Percentiles rank a stretch among this genome's conserved stretches.
Conservation (phyloP, 2,329 filamentous ascomycete genomes). For the Kalaharituber pfeilii region DNA sequence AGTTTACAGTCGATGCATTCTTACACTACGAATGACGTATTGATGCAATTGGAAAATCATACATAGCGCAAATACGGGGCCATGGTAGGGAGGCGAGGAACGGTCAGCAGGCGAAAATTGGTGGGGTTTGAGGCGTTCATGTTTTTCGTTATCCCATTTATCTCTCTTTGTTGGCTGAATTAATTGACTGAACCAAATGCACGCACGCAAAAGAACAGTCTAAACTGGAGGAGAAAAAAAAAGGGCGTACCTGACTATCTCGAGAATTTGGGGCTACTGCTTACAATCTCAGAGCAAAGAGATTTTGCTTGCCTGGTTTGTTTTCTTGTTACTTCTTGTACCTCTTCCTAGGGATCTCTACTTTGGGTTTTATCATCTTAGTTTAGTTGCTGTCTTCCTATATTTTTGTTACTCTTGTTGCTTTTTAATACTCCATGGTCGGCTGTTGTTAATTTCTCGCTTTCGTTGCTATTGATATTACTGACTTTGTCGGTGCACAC, state of each 20-base stretch:
- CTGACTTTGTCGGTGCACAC: no score
- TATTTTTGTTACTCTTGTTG: conserved; percentile 1
- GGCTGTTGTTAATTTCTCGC: conserved; percentile 3
- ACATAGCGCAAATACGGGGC: neutral
- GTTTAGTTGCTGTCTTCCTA: neutral
- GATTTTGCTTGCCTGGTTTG: neutral
- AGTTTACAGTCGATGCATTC: conserved; percentile 13
- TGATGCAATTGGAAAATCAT: neutral
- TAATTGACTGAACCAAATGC: no score
- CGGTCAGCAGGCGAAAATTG: neutral
- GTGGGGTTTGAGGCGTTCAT: neutral
- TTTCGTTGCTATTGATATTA: no score
- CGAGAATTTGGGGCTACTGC: no score
- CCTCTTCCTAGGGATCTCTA: neutral
- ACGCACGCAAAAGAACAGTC: no score
- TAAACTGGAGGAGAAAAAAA: no score
- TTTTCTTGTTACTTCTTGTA: neutral
- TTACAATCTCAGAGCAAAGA: no score
- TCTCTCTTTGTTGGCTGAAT: neutral
- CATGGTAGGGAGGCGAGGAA: neutral
- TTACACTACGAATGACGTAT: neutral
- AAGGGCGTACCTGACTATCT: no score
- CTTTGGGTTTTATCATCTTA: neutral
- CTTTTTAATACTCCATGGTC: conserved; percentile 10
- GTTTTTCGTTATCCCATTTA: neutral